Evolutionary conservation across 2,329 filamentous ascomycete species (phyloP).

Genomic region (Phyllosticta ampelicida): DNA sequence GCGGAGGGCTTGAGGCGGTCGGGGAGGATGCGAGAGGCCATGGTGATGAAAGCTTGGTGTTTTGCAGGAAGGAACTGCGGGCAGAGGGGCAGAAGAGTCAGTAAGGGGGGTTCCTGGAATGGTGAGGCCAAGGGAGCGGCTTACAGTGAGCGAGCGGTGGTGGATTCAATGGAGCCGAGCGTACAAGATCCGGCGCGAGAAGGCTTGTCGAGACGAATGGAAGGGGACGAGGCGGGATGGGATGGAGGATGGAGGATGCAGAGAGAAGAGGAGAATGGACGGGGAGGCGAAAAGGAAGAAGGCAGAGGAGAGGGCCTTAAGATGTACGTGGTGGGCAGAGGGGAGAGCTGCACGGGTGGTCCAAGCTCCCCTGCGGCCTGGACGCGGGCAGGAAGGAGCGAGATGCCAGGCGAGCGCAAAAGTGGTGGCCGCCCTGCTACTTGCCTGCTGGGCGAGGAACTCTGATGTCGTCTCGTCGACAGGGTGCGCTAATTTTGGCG

Average conservation of each 20-base stretch:
- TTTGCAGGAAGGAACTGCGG: conserved; percentile 1
- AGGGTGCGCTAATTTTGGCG: conserved; percentile 8
- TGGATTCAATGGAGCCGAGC: neutral
- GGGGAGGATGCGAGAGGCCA: conserved; percentile 64
- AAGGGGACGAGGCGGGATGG: conserved; percentile 1
- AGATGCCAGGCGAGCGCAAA: conserved; percentile 1
- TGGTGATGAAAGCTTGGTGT: conserved; percentile 28
- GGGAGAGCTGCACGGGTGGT: conserved; percentile 4
- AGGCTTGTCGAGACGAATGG: conserved; percentile 1
- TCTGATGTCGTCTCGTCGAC: neutral
- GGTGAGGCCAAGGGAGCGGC: conserved; percentile 7
- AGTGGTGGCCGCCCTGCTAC: neutral
- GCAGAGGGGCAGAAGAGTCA: neutral
- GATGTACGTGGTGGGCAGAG: conserved; percentile 10
- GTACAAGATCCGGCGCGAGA: neutral
- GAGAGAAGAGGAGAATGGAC: conserved; percentile 1
- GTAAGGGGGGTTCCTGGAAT: conserved; percentile 4
- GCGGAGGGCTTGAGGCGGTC: conserved; percentile 64
- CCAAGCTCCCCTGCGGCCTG: conserved; percentile 3
- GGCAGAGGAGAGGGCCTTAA: conserved; percentile 9
- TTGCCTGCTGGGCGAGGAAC: no score
- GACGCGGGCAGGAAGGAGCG: neutral
- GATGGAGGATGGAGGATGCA: no score
- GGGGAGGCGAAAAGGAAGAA: conserved; percentile 5
- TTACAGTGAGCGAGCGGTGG: conserved; percentile 5